Evolutionary conservation across 805 yeast genomes (phyloP).

Genomic region (Saturnispora sekii): DNA sequence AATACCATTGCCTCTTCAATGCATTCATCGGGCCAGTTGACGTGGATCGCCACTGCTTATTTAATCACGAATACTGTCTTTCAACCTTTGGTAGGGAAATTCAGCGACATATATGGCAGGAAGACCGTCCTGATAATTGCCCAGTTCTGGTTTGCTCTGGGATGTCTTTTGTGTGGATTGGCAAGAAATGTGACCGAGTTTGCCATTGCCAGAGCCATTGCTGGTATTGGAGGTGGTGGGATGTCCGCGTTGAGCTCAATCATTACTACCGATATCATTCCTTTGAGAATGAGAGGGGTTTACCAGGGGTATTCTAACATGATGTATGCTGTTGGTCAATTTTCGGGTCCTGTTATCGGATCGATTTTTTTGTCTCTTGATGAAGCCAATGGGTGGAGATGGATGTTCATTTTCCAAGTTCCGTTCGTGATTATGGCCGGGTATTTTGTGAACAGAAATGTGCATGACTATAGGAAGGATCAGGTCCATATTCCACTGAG

Average conservation of each 20-base stretch:
- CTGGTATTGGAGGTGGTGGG: conserved; percentile 55
- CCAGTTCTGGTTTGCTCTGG: conserved; percentile 35
- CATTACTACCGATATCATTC: conserved; percentile 46
- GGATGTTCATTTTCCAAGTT: conserved; percentile 34
- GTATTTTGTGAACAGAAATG: conserved; percentile 19
- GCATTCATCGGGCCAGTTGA: conserved; percentile 37
- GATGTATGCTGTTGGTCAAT: conserved; percentile 31
- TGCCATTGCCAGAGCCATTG: conserved; percentile 41
- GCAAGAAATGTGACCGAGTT: conserved; percentile 34
- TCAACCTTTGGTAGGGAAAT: conserved; percentile 65
- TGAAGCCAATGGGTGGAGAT: conserved; percentile 33
- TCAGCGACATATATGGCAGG: conserved; percentile 57
- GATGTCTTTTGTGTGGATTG: conserved; percentile 35
- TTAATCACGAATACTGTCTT: conserved; percentile 62
- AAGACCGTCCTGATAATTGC: conserved; percentile 35
- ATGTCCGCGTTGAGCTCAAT: conserved; percentile 41
- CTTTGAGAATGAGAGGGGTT: conserved; percentile 42
- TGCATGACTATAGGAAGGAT: conserved; percentile 26
- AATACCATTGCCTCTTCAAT: conserved; percentile 52
- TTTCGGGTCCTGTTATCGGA: conserved; percentile 37
- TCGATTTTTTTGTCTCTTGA: conserved; percentile 28
- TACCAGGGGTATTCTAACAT: conserved; percentile 42
- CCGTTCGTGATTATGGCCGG: conserved; percentile 28
- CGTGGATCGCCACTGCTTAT: conserved; percentile 70
- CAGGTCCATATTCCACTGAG: conserved; percentile 16